Evolutionary conservation across 768 basidiomycete genomes (phyloP).

Genomic region (Rhizopogon roseolus): DNA sequence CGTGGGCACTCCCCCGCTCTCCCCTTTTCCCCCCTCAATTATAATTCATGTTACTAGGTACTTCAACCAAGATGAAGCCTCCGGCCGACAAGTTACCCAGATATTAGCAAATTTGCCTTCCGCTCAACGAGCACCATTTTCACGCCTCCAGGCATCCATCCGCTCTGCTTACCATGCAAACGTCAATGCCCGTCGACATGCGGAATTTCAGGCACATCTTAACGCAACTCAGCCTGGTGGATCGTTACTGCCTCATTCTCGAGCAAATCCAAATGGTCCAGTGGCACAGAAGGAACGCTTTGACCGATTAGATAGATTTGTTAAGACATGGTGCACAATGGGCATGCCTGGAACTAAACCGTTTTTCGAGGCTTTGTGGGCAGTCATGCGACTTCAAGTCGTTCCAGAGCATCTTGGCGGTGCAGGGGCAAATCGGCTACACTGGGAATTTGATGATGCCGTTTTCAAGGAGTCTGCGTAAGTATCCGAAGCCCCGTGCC

Average conservation of each 20-base stretch:
- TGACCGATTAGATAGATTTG: slow-evolving; percentile 70
- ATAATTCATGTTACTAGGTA: slow-evolving; percentile 49
- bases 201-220: slow-evolving; percentile 84
- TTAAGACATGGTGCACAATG: slow-evolving; percentile 78
- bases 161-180: slow-evolving; percentile 82
- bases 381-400: slow-evolving; percentile 73
- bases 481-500: slow-evolving; percentile 30
- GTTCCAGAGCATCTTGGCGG: slow-evolving; percentile 80
- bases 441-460: slow-evolving; percentile 93
- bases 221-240: slow-evolving; percentile 75
- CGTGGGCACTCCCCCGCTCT: background rate
- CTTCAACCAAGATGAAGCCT: slow-evolving; percentile 74
- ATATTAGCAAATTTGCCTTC: slow-evolving; percentile 76
- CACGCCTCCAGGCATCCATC: slow-evolving; percentile 81
- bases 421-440: slow-evolving; percentile 64
- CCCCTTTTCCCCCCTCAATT: slow-evolving; percentile 10
- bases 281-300: slow-evolving; percentile 74
- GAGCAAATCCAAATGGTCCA: slow-evolving; percentile 58
- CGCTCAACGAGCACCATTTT: slow-evolving; percentile 82
- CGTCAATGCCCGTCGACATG: slow-evolving; percentile 67
- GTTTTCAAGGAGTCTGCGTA: slow-evolving; percentile 93
- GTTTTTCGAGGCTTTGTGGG: slow-evolving; percentile 67
- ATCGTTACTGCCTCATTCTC: slow-evolving; percentile 69
- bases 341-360: slow-evolving; percentile 89
- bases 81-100: slow-evolving; percentile 78